These are phyloP conservation scores for Amaranthus cruentus DNA, from an alignment of 148 eudicot species.

Conservation along the genomic window DNA sequence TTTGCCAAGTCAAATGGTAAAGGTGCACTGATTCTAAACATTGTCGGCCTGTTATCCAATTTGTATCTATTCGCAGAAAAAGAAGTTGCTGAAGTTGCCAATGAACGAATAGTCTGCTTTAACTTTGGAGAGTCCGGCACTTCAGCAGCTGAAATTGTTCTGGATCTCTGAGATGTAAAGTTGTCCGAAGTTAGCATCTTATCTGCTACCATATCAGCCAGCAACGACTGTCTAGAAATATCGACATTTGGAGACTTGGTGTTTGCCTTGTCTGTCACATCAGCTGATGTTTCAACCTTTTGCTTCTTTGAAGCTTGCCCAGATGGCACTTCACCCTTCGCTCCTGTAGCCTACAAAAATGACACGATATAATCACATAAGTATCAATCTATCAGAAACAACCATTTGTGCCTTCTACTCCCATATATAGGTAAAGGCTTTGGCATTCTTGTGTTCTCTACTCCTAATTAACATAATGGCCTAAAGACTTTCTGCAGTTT, in stretches of 20 bases:
- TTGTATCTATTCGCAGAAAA: constrained; percentile 58
- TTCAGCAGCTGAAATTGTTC: constrained; percentile 21
- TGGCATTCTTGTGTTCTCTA: background rate
- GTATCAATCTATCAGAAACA: background rate
- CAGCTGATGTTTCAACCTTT: constrained; percentile 38
- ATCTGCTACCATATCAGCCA: constrained; percentile 33
- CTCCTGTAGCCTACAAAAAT: constrained; percentile 56
- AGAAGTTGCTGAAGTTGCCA: constrained; percentile 44
- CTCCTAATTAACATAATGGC: background rate
- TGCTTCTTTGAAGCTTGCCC: constrained; percentile 52
- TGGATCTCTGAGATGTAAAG: constrained; percentile 29
- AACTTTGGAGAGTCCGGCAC: constrained; percentile 36
- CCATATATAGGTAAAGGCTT: no score
- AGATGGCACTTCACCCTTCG: constrained; percentile 45
- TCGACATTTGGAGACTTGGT: constrained; percentile 32
- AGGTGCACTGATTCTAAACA: constrained; percentile 61
- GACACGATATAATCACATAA: background rate
- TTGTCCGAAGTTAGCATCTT: constrained; percentile 32
- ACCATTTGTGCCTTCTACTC: no score
- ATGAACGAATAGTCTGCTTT: constrained; percentile 53
- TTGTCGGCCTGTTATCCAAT: constrained; percentile 81
- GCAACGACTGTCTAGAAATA: constrained; percentile 31
- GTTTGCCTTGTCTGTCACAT: constrained; percentile 30
- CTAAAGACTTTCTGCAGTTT: background rate
- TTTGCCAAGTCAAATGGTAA: constrained; percentile 64